phyloP scores from a whole-genome alignment of 139 green algal genomes.

The Picochlorum sp. region DNA sequence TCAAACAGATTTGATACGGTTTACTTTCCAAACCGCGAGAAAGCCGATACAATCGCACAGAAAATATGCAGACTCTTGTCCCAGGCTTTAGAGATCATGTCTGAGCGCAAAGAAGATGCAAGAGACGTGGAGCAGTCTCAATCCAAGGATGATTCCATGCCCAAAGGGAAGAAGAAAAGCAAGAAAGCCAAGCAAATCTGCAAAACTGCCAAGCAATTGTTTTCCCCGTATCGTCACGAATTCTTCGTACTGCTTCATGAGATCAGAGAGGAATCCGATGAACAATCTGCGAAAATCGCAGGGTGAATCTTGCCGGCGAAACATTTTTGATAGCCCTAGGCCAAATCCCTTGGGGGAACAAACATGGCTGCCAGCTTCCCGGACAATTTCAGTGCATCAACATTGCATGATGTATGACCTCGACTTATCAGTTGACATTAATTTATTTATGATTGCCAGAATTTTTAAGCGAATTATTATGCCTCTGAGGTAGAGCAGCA shows the following conservation, averaged over 20 bases:
- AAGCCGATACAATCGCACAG: not conserved
- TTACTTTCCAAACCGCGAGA: slow-evolving; percentile 12
- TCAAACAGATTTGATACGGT: slow-evolving; percentile 25
- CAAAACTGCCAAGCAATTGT: slow-evolving; percentile 2
- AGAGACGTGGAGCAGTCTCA: not conserved
- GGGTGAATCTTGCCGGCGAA: no score
- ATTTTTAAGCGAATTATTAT: no score
- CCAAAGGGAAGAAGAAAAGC: not conserved
- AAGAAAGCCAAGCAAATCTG: not conserved
- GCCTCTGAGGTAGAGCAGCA: no score
- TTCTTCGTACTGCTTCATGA: not conserved
- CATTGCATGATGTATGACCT: no score
- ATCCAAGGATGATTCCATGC: not conserved
- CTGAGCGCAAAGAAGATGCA: not conserved
- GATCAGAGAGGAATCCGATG: not conserved
- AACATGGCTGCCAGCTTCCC: no score
- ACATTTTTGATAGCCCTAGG: no score
- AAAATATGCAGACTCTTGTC: slow-evolving; percentile 6
- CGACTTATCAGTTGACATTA: no score
- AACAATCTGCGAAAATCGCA: no score
- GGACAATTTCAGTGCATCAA: no score
- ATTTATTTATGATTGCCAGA: no score
- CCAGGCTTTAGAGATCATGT: not conserved
- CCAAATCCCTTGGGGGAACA: no score
- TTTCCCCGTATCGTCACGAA: not conserved